These are phyloP conservation scores for Ambrosiella xylebori DNA, from an alignment of 2,329 filamentous ascomycete genomes.

Conservation along the genomic window DNA sequence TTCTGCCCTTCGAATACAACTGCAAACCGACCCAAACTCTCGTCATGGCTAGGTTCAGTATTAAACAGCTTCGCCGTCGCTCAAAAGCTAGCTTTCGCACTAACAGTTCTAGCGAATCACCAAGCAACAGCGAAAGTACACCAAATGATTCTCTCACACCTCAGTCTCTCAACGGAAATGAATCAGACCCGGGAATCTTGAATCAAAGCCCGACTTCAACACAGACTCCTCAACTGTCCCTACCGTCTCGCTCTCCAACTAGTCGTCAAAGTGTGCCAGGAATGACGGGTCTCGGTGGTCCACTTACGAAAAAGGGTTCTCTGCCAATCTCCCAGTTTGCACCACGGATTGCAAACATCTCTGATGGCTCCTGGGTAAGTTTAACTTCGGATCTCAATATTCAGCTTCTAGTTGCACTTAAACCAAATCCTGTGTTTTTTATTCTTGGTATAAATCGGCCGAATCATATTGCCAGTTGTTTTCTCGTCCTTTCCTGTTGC, in stretches of 20 bases:
- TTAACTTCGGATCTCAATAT: slow-evolving; percentile 6
- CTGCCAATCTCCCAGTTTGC: slow-evolving; percentile 60
- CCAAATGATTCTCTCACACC: slow-evolving; percentile 58
- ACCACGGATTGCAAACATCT: slow-evolving; percentile 60
- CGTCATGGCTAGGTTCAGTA: slow-evolving; percentile 18
- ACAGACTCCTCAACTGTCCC: background rate
- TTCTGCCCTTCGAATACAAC: background rate
- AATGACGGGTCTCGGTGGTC: slow-evolving; percentile 40
- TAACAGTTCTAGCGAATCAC: slow-evolving; percentile 42
- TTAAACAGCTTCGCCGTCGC: slow-evolving; percentile 57
- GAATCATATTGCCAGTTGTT: too few relatives aligned
- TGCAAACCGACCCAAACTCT: background rate
- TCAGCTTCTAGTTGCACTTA: background rate
- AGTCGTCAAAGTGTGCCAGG: slow-evolving; percentile 44
- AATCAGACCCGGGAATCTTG: slow-evolving; percentile 43
- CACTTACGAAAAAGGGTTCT: slow-evolving; percentile 36
- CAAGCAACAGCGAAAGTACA: slow-evolving; percentile 38
- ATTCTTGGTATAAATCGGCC: too few relatives aligned
- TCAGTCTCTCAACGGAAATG: slow-evolving; percentile 46
- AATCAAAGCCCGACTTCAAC: slow-evolving; percentile 1
- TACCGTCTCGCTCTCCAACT: background rate
- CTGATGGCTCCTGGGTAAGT: slow-evolving; percentile 71
- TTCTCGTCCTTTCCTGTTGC: too few relatives aligned
- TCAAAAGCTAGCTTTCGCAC: slow-evolving; percentile 59
- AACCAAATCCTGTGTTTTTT: too few relatives aligned